Percentiles rank a stretch among this genome's conserved stretches.
Evolutionary conservation across 2,329 filamentous ascomycete species (phyloP).

Genomic region (Hypoxylon sp.): DNA sequence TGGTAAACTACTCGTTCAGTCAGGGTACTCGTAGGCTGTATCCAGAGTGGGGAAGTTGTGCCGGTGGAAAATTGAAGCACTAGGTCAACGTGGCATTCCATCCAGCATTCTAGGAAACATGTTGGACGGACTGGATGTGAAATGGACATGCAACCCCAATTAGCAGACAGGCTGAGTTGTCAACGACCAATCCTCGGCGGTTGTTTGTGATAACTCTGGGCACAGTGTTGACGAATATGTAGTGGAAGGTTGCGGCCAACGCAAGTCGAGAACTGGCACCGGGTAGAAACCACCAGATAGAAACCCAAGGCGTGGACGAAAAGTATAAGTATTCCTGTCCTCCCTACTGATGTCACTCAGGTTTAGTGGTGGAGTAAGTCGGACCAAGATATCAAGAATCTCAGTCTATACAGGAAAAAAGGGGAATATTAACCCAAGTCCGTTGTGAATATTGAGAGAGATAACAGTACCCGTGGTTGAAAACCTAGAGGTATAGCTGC

Average conservation of each 20-base stretch:
- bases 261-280: slow-evolving; percentile 43
- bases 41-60: slow-evolving; percentile 52
- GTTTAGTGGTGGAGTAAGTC: slow-evolving; percentile 34
- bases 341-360: slow-evolving; percentile 40
- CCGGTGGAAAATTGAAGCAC: slow-evolving; percentile 51
- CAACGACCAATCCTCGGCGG: slow-evolving; percentile 50
- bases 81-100: slow-evolving; percentile 56
- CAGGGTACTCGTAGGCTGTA: slow-evolving; percentile 51
- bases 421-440: slow-evolving; percentile 10
- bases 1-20: slow-evolving; percentile 49
- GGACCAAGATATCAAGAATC: slow-evolving; percentile 30
- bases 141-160: slow-evolving; percentile 56
- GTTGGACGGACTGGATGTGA: slow-evolving; percentile 51
- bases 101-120: slow-evolving; percentile 51
- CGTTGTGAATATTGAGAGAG: slow-evolving; percentile 14
- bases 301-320: slow-evolving; percentile 40
- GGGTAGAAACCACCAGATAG: slow-evolving; percentile 38
- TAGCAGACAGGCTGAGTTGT: slow-evolving; percentile 53
- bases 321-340: slow-evolving; percentile 53
- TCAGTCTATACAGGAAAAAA: slow-evolving; percentile 21
- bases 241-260: slow-evolving; percentile 49
- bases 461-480: slow-evolving; percentile 25
- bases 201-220: slow-evolving; percentile 51
- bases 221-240: slow-evolving; percentile 51
- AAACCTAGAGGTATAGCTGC: slow-evolving; percentile 35